Evolutionary conservation across 768 basidiomycete genomes (phyloP), one percentile per base, ranked within the genome.

Genomic region (Tylopilus sp.): DNA sequence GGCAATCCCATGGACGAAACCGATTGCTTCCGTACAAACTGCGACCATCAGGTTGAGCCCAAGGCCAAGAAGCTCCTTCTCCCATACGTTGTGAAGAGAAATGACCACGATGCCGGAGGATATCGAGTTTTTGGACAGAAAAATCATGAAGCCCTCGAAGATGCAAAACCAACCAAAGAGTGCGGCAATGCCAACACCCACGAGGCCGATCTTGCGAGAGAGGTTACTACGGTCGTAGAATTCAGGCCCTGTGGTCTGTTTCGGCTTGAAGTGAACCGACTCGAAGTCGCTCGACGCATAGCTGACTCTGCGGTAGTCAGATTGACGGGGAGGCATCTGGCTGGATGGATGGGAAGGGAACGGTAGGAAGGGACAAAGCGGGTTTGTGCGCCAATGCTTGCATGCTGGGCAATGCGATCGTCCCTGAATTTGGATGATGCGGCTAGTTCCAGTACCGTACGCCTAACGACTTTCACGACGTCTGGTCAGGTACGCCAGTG

Each of bases 1-100:
- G 0, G 68, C 58, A 33, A 68, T 59, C 40, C 51, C 55, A n/a
- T 70, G 69, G 12, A 57, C 59, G 16, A 63, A 61, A 4, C 69
- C 70, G 8, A 57, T 70, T 3, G 68, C 56, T 30, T 70, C 69
- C 13, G 65, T 70, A 26, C 69, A 70, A 6, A 52, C 33, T 0
- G 62, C 53, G 31, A 70, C 61, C 50, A 70, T 54, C 13, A 65
- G 38, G n/a, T 62, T 70, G 44, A 70, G 63, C 5, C 21, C 64
- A 7, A 70, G 56, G 33, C n/a, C 37, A 30, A 71, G 28, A 2
- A 59, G 37, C 37, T 72, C 64, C 21, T 48, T 53, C 45, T 61
- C 30, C 57, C 58, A 51, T 16, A 26, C 6, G 10, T 50, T 54
- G 17, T 14, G 12, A 44, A 64, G 53, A 38, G 60, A 47, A 30